These are phyloP conservation scores for Silene uniflora DNA, from an alignment of 148 eudicot species.

Conservation along the genomic window DNA sequence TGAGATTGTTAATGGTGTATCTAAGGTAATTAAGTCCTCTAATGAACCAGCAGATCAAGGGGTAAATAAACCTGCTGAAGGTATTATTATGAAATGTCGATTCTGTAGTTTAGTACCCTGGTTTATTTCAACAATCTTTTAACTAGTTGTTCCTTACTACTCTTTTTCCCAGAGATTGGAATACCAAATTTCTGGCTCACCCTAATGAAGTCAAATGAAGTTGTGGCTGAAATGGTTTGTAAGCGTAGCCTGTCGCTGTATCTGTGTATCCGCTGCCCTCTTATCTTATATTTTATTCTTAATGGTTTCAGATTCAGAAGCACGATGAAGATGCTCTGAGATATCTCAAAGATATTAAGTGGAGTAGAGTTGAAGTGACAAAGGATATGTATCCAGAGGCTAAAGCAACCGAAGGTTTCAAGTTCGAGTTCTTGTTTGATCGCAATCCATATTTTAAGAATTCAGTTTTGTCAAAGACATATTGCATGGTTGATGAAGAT, in stretches of 20 bases:
- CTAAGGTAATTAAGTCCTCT: too few species aligned
- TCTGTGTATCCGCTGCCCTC: background rate
- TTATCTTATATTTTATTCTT: background rate
- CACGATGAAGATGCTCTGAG: constrained; percentile 77
- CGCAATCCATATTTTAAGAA: constrained; percentile 69
- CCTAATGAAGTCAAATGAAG: constrained; percentile 52
- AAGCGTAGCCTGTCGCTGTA: constrained; percentile 8
- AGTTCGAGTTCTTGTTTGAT: constrained; percentile 73
- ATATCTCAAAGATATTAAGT: constrained; percentile 65
- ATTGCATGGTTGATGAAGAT: constrained; percentile 76
- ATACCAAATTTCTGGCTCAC: constrained; percentile 59
- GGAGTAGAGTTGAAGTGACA: constrained; percentile 44
- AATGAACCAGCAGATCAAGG: too few species aligned
- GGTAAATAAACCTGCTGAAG: too few species aligned
- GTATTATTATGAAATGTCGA: too few species aligned
- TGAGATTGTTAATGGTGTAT: too few species aligned
- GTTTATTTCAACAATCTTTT: too few species aligned
- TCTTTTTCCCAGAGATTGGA: constrained; percentile 35
- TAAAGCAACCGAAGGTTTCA: constrained; percentile 64
- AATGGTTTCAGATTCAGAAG: constrained; percentile 49
- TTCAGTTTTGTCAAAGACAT: constrained; percentile 49
- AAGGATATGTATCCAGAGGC: constrained; percentile 5
- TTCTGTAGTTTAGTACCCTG: too few species aligned
- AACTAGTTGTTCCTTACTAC: too few species aligned
- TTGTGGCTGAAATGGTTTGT: constrained; percentile 43